phyloP scores from a whole-genome alignment of 495 filamentous ascomycete genomes.

The Xylaria acuta region DNA sequence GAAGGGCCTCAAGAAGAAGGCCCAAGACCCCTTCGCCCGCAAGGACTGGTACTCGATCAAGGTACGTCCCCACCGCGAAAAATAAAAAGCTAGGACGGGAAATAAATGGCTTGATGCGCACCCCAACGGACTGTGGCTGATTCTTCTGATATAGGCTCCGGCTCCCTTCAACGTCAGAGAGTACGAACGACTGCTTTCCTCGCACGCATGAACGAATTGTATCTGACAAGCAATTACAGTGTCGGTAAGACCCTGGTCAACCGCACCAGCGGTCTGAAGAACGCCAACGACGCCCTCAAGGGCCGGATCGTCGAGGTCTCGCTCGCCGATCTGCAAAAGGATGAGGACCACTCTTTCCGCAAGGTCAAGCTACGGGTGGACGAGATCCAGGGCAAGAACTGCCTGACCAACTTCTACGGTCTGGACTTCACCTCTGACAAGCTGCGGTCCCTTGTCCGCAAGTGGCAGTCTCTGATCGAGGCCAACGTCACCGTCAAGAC shows the following conservation, averaged over 20 bases:
- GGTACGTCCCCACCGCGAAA: conserved; percentile 56
- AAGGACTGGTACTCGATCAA: conserved; percentile 99
- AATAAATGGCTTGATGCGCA: conserved; percentile 3
- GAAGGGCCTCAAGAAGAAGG: conserved; percentile 99
- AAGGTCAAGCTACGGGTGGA: conserved; percentile 99
- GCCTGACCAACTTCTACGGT: conserved; percentile 99
- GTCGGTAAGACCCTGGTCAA: conserved; percentile 99
- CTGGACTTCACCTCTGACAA: conserved; percentile 99
- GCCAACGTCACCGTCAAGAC: conserved; percentile 99
- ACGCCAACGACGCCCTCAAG: conserved; percentile 98
- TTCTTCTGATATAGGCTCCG: conserved; percentile 68
- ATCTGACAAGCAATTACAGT: conserved; percentile 60
- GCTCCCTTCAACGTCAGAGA: conserved; percentile 95
- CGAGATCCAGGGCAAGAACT: conserved; percentile 99
- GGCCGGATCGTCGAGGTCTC: conserved; percentile 99
- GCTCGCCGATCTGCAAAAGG: conserved; percentile 97
- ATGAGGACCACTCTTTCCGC: conserved; percentile 99
- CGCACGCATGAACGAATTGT: conserved; percentile 16
- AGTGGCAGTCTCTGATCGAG: conserved; percentile 99
- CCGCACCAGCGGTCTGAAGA: conserved; percentile 98
- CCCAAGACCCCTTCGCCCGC: conserved; percentile 92
- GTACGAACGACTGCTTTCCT: conserved; percentile 64
- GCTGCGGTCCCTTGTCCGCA: conserved; percentile 96
- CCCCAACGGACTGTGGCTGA: not conserved
- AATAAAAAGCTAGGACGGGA: not conserved